A percentile compares a stretch with the other conserved stretches of the same genome.
Evolutionary conservation across 148 eudicot species (phyloP).

Genomic region (Pharnaceum exiguum): DNA sequence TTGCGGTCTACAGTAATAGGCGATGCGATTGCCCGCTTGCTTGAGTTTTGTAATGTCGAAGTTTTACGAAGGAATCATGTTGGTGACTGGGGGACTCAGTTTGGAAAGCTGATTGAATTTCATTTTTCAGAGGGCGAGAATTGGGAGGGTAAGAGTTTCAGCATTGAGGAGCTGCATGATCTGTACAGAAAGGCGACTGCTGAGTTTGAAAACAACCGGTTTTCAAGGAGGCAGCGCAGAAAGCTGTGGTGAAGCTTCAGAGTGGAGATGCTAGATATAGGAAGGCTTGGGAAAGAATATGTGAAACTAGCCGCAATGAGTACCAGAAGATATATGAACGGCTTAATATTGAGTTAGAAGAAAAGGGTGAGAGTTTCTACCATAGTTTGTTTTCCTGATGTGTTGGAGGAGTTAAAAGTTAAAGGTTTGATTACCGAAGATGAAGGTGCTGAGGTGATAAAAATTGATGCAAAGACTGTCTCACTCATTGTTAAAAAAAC

Average conservation of each 20-base stretch:
- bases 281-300: conserved; percentile 90
- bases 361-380: conserved; percentile 99
- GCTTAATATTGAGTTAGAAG: conserved; percentile 70
- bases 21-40: conserved; percentile 87
- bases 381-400: conserved; percentile 74
- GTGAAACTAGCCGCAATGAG: conserved; percentile 83
- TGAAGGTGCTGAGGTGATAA: conserved; percentile 87
- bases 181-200: too few relatives aligned
- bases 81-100: conserved; percentile 99
- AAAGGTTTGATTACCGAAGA: conserved; percentile 73
- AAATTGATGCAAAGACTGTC: conserved; percentile 66
- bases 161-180: too few relatives aligned
- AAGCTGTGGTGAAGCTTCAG: conserved; percentile 92
- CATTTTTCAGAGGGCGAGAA: too few relatives aligned
- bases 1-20: conserved; percentile 92
- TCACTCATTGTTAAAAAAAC: conserved; percentile 91
- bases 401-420: conserved; percentile 43
- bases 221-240: conserved; percentile 90
- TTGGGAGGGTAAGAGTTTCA: too few relatives aligned
- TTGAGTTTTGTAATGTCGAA: conserved; percentile 83
- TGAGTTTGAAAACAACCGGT: conserved; percentile 74
- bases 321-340: conserved; percentile 70
- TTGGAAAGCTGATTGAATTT: too few relatives aligned
- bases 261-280: conserved; percentile 73
- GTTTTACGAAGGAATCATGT: conserved; percentile 94